Base-by-base conservation (phyloP, 108 stramenopile genomes). In the Nitzschia palea region DNA sequence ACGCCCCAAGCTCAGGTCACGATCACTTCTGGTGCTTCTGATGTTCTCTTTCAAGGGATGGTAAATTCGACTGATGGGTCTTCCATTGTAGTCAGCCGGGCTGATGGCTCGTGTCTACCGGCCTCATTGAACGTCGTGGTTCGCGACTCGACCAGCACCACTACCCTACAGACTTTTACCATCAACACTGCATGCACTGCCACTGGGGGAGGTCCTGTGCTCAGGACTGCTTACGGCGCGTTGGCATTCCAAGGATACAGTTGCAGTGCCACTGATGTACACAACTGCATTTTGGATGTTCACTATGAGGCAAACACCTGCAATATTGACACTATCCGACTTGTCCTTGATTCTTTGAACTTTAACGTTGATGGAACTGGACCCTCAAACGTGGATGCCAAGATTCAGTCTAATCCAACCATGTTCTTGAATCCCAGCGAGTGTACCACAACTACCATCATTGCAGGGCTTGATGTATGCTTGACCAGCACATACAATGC, bases 161-260 rank as follows among this genome's bases (percentile, higher is more conserved):
- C n/a, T n/a, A n/a, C n/a, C n/a, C n/a, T n/a, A n/a, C n/a, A n/a
- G n/a, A n/a, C n/a, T n/a, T n/a, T n/a, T n/a, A n/a, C n/a, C n/a
- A n/a, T n/a, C n/a, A n/a, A n/a, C n/a, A n/a, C n/a, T n/a, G n/a
- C n/a, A n/a, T n/a, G n/a, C n/a, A n/a, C n/a, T n/a, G n/a, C n/a
- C n/a, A n/a, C n/a, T n/a, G 18, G 9, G 34, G 68, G n/a, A 43
- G 52, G 27, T 51, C 22, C 58, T 29, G 47, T 20, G 31, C 31
- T 68, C 35, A 2, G 20, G 4, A 44, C 45, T 22, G n/a, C 32
- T 30, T 47, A 35, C 25, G 68, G 68, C 36, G 55, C 56, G 3
- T 45, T 68, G 10, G 44, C 44, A 10, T 68, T 51, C 44, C 14
- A 28, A 9, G 68, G 68, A 8, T 68, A 68, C 68, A 68, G 30